Percentiles rank a stretch among this genome's conserved stretches.
These are phyloP conservation scores for Fomitiporia mediterranea DNA, from an alignment of 1,284 basidiomycete species.

Conservation along the genomic window DNA sequence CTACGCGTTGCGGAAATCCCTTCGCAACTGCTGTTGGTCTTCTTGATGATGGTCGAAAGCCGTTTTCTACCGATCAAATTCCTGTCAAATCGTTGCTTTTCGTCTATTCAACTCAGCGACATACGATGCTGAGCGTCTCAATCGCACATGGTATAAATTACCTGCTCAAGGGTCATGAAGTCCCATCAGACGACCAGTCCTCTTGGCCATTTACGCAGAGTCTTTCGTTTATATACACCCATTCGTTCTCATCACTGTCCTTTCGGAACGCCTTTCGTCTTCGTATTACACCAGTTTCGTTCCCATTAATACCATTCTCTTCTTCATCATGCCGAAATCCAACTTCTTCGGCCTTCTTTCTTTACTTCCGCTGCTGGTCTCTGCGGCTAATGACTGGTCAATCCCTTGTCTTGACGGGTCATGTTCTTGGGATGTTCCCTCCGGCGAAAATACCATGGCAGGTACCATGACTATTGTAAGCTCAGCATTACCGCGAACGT, in stretches of 20 bases:
- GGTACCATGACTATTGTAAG: constrained; percentile 28
- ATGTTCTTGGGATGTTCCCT: not conserved
- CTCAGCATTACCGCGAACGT: not conserved
- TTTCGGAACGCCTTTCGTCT: not conserved
- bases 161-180: not conserved
- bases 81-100: too few species aligned
- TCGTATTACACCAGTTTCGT: too few species aligned
- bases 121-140: too few species aligned
- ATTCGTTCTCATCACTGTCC: not conserved
- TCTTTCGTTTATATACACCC: not conserved
- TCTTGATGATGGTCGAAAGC: too few species aligned
- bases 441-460: constrained; percentile 23
- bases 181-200: not conserved
- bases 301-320: too few species aligned
- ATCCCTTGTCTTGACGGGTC: constrained; percentile 31
- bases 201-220: not conserved
- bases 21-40: too few species aligned
- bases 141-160: not conserved
- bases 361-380: constrained; percentile 1
- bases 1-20: too few species aligned
- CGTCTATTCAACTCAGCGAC: too few species aligned
- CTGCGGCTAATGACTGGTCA: constrained; percentile 42
- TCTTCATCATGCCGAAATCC: not conserved
- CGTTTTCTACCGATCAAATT: too few species aligned
- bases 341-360: not conserved